Conservation (phyloP, 164 flowering plant genomes). For the Vitis cinerea region DNA sequence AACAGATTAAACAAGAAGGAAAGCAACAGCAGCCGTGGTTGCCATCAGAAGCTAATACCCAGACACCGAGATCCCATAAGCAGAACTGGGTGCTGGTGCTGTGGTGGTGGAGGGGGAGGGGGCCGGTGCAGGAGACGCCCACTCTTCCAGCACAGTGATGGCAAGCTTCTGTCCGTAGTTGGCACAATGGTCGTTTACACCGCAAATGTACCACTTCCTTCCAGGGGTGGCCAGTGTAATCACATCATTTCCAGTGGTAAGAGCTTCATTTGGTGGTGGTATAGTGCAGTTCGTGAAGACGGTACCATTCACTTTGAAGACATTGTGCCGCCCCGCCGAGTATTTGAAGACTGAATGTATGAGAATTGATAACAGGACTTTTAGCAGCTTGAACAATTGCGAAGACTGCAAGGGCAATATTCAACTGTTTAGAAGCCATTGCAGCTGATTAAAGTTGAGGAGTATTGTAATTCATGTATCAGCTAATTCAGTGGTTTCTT, state of each 20-base stretch:
- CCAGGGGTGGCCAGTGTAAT: not conserved
- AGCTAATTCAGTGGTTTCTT: no score
- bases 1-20: no score
- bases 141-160: not conserved
- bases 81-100: no score
- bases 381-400: not conserved
- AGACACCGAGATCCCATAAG: no score
- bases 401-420: no score
- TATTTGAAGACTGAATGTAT: constrained; percentile 3
- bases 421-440: no score
- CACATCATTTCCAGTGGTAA: constrained; percentile 8
- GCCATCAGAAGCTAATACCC: no score
- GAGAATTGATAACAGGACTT: not conserved
- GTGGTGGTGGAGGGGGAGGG: no score
- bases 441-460: no score
- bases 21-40: no score
- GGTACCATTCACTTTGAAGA: constrained; percentile 7
- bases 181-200: not conserved
- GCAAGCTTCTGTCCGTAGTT: not conserved
- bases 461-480: no score
- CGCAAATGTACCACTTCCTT: constrained; percentile 18
- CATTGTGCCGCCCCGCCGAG: not conserved
- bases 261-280: not conserved
- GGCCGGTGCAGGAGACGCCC: no score
- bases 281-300: not conserved